phyloP scores from a whole-genome alignment of 176 grass and related monocot genomes.

The Cenchrus fungigraminus region DNA sequence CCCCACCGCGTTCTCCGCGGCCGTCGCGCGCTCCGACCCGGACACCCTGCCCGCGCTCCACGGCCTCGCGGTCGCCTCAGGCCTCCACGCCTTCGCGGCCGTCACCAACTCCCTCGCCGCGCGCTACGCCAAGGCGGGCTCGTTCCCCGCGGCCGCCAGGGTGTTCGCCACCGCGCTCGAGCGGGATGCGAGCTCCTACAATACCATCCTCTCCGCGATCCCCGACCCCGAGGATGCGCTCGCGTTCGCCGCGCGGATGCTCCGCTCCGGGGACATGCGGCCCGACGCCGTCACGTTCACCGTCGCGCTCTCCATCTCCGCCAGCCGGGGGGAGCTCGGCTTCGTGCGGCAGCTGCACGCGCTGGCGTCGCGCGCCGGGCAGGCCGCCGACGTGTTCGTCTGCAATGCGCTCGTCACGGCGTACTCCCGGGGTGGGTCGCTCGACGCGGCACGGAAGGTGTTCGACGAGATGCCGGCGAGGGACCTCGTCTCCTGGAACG shows the following conservation, averaged over 20 bases:
- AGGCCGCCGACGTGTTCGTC: constrained; percentile 55
- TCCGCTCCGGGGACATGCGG: constrained; percentile 47
- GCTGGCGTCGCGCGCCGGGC: constrained; percentile 60
- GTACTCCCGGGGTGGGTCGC: constrained; percentile 53
- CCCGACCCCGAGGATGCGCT: constrained; percentile 51
- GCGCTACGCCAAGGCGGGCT: constrained; percentile 63
- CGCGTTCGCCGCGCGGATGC: constrained; percentile 61
- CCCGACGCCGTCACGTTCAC: constrained; percentile 71
- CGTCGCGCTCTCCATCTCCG: constrained; percentile 58
- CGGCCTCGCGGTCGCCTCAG: constrained; percentile 54
- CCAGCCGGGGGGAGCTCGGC: constrained; percentile 24
- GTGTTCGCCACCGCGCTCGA: constrained; percentile 49
- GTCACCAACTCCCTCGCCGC: constrained; percentile 81
- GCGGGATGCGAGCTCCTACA: constrained; percentile 72
- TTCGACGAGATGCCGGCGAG: constrained; percentile 69
- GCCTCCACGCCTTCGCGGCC: constrained; percentile 49
- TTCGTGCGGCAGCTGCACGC: constrained; percentile 66
- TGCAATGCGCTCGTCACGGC: constrained; percentile 75
- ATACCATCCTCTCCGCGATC: constrained; percentile 71
- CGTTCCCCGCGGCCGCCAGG: constrained; percentile 39
- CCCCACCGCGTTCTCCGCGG: constrained; percentile 54
- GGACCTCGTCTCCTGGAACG: constrained; percentile 87
- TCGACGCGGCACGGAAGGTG: constrained; percentile 46
- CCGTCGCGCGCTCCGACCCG: constrained; percentile 27
- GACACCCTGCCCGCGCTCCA: constrained; percentile 56